Base-by-base conservation (phyloP, 164 flowering plant species). In the Euptelea pleiosperma region DNA sequence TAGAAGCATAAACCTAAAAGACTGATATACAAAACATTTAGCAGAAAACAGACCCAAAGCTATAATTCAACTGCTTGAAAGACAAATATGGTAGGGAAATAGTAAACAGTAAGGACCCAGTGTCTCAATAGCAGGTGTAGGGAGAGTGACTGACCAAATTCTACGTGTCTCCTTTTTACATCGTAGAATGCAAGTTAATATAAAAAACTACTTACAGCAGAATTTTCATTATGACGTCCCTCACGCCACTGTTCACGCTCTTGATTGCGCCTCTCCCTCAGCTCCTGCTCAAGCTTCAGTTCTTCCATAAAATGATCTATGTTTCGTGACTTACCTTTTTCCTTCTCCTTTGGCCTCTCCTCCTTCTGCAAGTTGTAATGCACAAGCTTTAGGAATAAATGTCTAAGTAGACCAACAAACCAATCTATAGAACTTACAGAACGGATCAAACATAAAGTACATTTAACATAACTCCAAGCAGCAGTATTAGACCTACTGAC, bases 271-370 rank as follows among this genome's bases (percentile, higher is more conserved):
- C 79, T 88, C 67, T 91, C 99, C 73, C 99, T 82, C 84, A 88
- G 64, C 67, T 94, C 97, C 63, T 94, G 96, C 70, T 94, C 99
- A 66, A 77, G 85, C 84, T 91, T 94, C 69, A 91, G 62, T 72
- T 94, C 99, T 77, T 93, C 99, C 97, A 94, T 88, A 59, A 88
- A 94, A 71, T 86, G 74, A 77, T 94, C 99, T 50, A 94, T 94
- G 68, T 91, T 91, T 56, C 99, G 64, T 34, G 92, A 58, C 68
- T 85, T 94, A 33, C 93, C 97, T 59, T 83, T 93, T 24, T 90
- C 98, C 70, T 70, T 93, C 57, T 93, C 97, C 80, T 73, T 93
- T 31, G 91, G 84, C 69, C 76, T 91, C 63, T 79, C 91, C 65
- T 87, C 88, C 70, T 75, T 80, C 90, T 84, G 75, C 64, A 74